Evolutionary conservation across 2,329 filamentous ascomycete species (phyloP), one percentile per base, ranked within the genome.

Genomic region (Calonectria hongkongensis): DNA sequence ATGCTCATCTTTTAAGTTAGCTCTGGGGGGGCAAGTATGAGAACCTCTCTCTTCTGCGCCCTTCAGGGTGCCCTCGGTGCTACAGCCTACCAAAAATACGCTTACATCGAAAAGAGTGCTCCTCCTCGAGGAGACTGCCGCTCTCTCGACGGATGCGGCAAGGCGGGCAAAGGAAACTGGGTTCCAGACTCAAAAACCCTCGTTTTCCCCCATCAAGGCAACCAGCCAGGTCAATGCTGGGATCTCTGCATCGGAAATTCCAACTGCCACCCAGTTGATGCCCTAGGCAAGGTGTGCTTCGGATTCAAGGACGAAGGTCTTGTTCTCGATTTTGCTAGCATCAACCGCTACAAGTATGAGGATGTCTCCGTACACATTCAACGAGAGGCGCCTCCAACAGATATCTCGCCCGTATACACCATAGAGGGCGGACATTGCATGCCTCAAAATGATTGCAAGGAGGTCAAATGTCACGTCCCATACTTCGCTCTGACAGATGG

Each of bases 281-380:
- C 79, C 4, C 30, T 76, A 30, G 72, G 73, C 54, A 75, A 79
- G 68, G 79, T 79, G 30, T 73, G 51, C 66, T 80, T 79, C 66
- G 75, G 76, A 54, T 80, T 80, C 70, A 71, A 79, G 56, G 78
- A 80, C 25, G 78, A 80, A 6, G 75, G 68, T 21, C 68, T 80
- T 3, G 51, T 79, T 27, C 76, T 80, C 66, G 72, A 79, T 63
- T 79, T 80, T 47, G 62, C 74, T 18, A 64, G 73, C 30, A 78
- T 79, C 56, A 66, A 76, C 28, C 76, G 75, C 68, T 79, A 80
- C 76, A 78, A 79, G 72, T 80, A 78, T n/a, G 79, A 80, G 27
- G 79, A 80, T 73, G 77, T 80, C 9, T 65, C 65, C 15, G 64
- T 80, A 30, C 73, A 75, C 21, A 51, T 80, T 45, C 73, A 80